Conservation (phyloP, 805 yeast species). For the Wickerhamiella shivajii region DNA sequence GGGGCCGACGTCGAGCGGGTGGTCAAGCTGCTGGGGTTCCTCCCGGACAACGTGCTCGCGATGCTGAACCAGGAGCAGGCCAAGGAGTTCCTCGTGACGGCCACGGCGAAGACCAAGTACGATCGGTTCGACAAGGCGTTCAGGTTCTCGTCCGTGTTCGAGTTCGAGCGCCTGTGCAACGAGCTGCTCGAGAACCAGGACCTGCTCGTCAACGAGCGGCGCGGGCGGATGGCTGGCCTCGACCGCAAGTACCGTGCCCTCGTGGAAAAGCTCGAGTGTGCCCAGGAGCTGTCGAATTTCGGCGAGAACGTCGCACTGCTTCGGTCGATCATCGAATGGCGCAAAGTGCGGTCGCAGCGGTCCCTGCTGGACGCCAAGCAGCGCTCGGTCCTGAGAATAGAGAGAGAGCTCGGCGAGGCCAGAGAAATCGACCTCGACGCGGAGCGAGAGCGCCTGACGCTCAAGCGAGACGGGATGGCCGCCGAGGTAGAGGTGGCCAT, state of each 20-base stretch:
- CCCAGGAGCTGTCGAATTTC: too few species aligned
- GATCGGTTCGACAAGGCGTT: constrained; percentile 53
- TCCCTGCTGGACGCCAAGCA: too few species aligned
- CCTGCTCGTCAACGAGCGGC: not conserved
- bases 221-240: not conserved
- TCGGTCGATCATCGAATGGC: too few species aligned
- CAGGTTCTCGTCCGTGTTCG: not conserved
- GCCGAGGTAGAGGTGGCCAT: too few species aligned
- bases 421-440: not conserved
- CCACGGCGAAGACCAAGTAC: constrained; percentile 60
- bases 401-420: too few species aligned
- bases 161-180: not conserved
- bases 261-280: too few species aligned
- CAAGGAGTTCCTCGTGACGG: constrained; percentile 67
- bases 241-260: not conserved
- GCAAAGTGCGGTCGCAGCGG: too few species aligned
- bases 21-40: constrained; percentile 54
- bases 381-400: too few species aligned
- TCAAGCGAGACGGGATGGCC: too few species aligned
- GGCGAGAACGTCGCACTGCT: not conserved
- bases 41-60: constrained; percentile 82
- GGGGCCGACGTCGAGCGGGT: constrained; percentile 54
- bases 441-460: too few species aligned
- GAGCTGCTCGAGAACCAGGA: not conserved
- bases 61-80: constrained; percentile 91